Conservation (phyloP, 768 basidiomycete species). For the Russula compacta region DNA sequence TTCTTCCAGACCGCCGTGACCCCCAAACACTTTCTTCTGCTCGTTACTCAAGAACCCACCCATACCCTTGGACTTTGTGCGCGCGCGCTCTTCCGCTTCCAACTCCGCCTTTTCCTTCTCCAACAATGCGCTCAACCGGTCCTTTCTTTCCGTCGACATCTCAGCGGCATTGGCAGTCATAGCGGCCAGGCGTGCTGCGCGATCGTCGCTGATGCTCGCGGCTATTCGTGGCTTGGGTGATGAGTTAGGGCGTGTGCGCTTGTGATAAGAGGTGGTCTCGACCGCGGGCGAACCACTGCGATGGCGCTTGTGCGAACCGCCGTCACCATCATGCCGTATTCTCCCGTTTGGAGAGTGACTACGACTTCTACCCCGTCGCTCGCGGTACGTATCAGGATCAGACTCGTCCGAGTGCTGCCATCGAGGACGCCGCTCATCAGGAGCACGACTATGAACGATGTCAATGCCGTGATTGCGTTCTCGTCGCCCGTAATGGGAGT, state of each 20-base stretch:
- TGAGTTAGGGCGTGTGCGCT: constrained; percentile 43
- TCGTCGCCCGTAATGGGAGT: constrained; percentile 1
- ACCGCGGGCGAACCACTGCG: constrained; percentile 32
- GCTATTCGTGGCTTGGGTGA: constrained; percentile 23
- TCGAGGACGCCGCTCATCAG: constrained; percentile 29
- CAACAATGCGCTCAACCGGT: constrained; percentile 56
- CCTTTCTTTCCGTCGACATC: constrained; percentile 60
- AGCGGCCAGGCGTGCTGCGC: constrained; percentile 80
- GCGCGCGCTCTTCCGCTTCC: constrained; percentile 58
- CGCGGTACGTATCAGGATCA: constrained; percentile 28
- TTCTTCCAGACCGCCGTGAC: constrained; percentile 68
- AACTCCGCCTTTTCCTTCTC: constrained; percentile 72
- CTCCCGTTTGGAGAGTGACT: constrained; percentile 21
- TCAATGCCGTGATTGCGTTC: constrained; percentile 21
- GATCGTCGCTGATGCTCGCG: constrained; percentile 36
- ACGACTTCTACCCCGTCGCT: constrained; percentile 24
- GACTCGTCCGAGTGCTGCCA: constrained; percentile 49
- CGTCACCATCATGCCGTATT: constrained; percentile 21
- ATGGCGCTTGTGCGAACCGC: constrained; percentile 30
- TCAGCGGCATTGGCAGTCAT: constrained; percentile 72
- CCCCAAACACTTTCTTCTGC: constrained; percentile 78
- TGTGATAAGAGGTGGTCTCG: constrained; percentile 28
- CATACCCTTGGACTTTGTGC: constrained; percentile 67
- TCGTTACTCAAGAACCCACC: constrained; percentile 76
- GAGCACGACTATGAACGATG: constrained; percentile 17